Conservation (phyloP, 371 early-diverging fungal genomes). For the Mortierella sp. region DNA sequence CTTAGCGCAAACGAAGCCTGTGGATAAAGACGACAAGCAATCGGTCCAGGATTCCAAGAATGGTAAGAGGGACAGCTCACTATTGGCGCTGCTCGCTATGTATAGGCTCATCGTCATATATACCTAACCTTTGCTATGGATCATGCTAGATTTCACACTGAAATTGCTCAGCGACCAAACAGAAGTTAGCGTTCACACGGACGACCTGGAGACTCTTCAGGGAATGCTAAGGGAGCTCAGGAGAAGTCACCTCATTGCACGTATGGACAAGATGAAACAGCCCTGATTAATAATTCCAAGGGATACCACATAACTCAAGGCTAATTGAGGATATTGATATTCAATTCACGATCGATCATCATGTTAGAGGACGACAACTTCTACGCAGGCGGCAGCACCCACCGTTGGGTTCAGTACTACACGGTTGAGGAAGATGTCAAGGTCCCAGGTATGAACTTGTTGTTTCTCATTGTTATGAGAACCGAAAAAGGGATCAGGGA, state of each 20-base stretch:
- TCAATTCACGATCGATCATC: not conserved
- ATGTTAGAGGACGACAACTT: conserved; percentile 54
- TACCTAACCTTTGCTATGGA: not conserved
- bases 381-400: conserved; percentile 53
- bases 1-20: conserved; percentile 54
- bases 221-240: conserved; percentile 57
- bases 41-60: conserved; percentile 27
- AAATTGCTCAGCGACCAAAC: conserved; percentile 38
- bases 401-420: conserved; percentile 58
- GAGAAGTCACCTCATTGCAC: conserved; percentile 54
- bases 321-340: not conserved
- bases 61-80: conserved; percentile 8
- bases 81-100: too few species aligned
- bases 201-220: conserved; percentile 52
- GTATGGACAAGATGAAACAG: conserved; percentile 35
- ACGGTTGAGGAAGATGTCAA: conserved; percentile 12
- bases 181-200: conserved; percentile 33
- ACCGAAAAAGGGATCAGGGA: not conserved
- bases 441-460: conserved; percentile 4
- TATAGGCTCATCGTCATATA: too few species aligned
- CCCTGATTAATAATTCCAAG: too few species aligned
- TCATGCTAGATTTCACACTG: conserved; percentile 27
- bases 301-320: too few species aligned
- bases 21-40: conserved; percentile 45
- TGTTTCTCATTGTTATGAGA: not conserved